Conservation (phyloP, 352 stramenopile genomes). For the Globisporangium cylindrosporum region DNA sequence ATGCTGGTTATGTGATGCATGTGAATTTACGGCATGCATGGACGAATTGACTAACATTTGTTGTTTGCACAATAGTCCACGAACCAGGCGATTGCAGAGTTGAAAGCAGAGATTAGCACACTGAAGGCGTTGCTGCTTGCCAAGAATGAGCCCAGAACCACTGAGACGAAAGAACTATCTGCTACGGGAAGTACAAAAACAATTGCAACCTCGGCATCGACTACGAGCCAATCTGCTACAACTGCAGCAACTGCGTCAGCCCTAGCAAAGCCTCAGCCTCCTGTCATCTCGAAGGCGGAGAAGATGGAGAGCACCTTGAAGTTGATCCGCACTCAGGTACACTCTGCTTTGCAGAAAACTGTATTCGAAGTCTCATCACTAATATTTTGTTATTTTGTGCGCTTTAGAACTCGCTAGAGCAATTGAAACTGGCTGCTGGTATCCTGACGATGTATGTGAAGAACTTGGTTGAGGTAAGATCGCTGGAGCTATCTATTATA, state of each 20-base stretch:
- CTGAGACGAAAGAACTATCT: background rate
- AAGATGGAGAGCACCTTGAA: constrained; percentile 49
- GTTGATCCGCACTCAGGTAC: constrained; percentile 48
- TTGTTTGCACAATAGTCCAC: constrained; percentile 23
- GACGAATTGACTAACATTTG: background rate
- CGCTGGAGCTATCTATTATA: background rate
- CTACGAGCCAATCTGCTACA: background rate
- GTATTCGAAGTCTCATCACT: background rate
- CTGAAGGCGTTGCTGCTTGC: constrained; percentile 55
- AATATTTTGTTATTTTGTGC: constrained; percentile 1
- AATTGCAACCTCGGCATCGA: background rate
- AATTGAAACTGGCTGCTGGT: constrained; percentile 60
- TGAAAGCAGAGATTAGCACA: constrained; percentile 67
- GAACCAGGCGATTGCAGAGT: constrained; percentile 57
- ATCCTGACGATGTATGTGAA: constrained; percentile 88
- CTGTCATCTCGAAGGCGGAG: constrained; percentile 30
- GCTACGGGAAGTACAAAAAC: background rate
- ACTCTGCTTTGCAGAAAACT: background rate
- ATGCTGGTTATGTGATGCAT: background rate
- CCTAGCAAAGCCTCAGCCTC: background rate
- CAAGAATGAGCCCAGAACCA: constrained; percentile 21
- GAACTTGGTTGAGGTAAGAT: constrained; percentile 73
- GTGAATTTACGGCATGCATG: background rate
- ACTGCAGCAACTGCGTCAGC: background rate
- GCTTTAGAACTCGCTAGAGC: constrained; percentile 62